phyloP scores from a whole-genome alignment of 2,329 filamentous ascomycete species.

The Arthroderma sp. region DNA sequence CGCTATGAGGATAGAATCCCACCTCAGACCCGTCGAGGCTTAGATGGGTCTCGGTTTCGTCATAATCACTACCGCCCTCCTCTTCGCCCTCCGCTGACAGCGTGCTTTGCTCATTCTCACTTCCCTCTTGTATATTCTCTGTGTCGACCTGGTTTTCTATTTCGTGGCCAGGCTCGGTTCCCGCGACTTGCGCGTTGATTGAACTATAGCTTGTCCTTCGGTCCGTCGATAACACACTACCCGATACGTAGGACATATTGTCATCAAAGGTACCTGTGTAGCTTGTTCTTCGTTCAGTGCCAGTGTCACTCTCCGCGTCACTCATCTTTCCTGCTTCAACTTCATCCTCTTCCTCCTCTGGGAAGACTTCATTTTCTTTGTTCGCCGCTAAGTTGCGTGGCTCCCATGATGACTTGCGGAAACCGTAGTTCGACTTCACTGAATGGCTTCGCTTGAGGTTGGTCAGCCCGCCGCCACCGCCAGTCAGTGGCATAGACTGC shows the following conservation, averaged over 20 bases:
- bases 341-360: constrained; percentile 47
- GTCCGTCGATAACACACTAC: constrained; percentile 27
- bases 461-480: constrained; percentile 29
- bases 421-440: constrained; percentile 49
- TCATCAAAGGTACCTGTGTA: constrained; percentile 31
- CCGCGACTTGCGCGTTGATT: constrained; percentile 15
- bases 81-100: constrained; percentile 16
- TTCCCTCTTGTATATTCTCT: constrained; percentile 11
- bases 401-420: constrained; percentile 60
- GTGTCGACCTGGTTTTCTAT: background rate
- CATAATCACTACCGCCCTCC: constrained; percentile 15
- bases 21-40: constrained; percentile 11
- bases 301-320: constrained; percentile 37
- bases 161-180: background rate
- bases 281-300: constrained; percentile 32
- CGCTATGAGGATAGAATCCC: constrained; percentile 14
- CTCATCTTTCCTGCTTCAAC: constrained; percentile 13
- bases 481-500: constrained; percentile 17
- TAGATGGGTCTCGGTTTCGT: constrained; percentile 5
- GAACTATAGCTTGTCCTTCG: constrained; percentile 29
- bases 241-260: constrained; percentile 27
- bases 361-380: constrained; percentile 51
- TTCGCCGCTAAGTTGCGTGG: constrained; percentile 33
- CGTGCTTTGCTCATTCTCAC: constrained; percentile 8
- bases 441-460: constrained; percentile 67